These are phyloP conservation scores for Tricholoma terreum DNA, from an alignment of 768 basidiomycete species.

Conservation along the genomic window DNA sequence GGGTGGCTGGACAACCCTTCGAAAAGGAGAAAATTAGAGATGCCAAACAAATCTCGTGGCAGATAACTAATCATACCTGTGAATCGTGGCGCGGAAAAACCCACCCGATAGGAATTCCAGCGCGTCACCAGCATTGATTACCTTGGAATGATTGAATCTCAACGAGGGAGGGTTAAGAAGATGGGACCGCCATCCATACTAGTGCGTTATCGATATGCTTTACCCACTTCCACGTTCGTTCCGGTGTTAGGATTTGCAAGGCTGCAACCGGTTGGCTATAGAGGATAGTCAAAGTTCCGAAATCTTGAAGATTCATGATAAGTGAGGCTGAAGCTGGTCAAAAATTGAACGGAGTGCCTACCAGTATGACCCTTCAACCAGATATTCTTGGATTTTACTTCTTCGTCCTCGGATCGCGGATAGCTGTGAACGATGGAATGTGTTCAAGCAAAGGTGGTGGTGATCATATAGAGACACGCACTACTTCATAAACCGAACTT, in stretches of 20 bases:
- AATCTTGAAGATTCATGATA: constrained; percentile 4
- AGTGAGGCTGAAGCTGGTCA: neutral
- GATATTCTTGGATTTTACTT: constrained; percentile 39
- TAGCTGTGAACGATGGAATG: constrained; percentile 34
- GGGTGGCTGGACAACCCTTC: constrained; percentile 43
- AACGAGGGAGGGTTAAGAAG: too few relatives aligned
- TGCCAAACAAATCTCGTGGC: neutral
- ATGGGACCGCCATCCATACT: too few relatives aligned
- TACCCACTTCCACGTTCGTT: constrained; percentile 46
- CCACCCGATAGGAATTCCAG: constrained; percentile 47
- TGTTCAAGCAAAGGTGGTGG: too few relatives aligned
- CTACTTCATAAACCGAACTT: constrained; percentile 51
- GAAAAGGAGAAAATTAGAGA: constrained; percentile 3
- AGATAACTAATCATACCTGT: constrained; percentile 19
- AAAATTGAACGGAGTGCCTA: constrained; percentile 4
- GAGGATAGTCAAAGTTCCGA: constrained; percentile 35
- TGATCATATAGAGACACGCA: too few relatives aligned
- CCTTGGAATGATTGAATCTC: too few relatives aligned
- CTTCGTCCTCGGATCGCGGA: constrained; percentile 41
- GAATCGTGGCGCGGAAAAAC: constrained; percentile 43
- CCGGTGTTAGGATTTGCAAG: constrained; percentile 41
- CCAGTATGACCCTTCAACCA: constrained; percentile 53
- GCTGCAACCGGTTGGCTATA: constrained; percentile 49
- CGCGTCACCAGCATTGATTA: constrained; percentile 41
- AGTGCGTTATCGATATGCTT: constrained; percentile 46